Conservation (phyloP, 2,329 filamentous ascomycete genomes). For the Arachnomyces sp. region DNA sequence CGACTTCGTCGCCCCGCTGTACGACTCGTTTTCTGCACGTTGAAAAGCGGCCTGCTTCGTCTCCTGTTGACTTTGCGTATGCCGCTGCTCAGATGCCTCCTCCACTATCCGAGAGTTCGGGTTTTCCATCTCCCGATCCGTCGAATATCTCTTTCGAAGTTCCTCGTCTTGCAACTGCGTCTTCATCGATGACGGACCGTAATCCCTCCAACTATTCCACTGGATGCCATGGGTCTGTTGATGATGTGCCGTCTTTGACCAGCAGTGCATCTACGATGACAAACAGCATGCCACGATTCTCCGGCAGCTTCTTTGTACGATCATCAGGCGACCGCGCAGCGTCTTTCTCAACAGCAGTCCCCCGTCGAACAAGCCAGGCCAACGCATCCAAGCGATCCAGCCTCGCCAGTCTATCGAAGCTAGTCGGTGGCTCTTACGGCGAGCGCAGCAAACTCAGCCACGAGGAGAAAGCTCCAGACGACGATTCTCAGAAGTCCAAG, state of each 20-base stretch:
- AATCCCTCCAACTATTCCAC: slow-evolving; percentile 25
- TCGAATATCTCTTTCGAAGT: slow-evolving; percentile 34
- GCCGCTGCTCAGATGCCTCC: slow-evolving; percentile 28
- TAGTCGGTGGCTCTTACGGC: slow-evolving; percentile 36
- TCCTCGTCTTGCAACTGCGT: slow-evolving; percentile 33
- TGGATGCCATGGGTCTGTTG: slow-evolving; percentile 34
- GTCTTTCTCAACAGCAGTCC: slow-evolving; percentile 35
- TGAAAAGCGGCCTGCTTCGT: slow-evolving; percentile 35
- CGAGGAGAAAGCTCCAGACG: slow-evolving; percentile 35
- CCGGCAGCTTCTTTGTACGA: slow-evolving; percentile 34
- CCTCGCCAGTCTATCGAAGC: slow-evolving; percentile 40
- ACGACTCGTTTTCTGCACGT: slow-evolving; percentile 23
- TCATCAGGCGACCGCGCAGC: slow-evolving; percentile 36
- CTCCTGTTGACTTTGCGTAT: slow-evolving; percentile 32
- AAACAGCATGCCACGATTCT: slow-evolving; percentile 35
- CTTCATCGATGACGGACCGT: slow-evolving; percentile 34
- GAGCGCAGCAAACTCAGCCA: slow-evolving; percentile 39
- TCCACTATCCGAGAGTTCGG: slow-evolving; percentile 24
- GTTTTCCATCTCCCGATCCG: slow-evolving; percentile 39
- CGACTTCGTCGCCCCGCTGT: slow-evolving; percentile 22
- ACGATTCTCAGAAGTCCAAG: slow-evolving; percentile 31
- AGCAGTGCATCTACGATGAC: slow-evolving; percentile 42
- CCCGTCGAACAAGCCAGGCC: slow-evolving; percentile 31
- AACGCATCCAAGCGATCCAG: slow-evolving; percentile 39
- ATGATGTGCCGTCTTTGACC: slow-evolving; percentile 43